Conservation (phyloP, 495 filamentous ascomycete species). For the Daldinia concentrica region DNA sequence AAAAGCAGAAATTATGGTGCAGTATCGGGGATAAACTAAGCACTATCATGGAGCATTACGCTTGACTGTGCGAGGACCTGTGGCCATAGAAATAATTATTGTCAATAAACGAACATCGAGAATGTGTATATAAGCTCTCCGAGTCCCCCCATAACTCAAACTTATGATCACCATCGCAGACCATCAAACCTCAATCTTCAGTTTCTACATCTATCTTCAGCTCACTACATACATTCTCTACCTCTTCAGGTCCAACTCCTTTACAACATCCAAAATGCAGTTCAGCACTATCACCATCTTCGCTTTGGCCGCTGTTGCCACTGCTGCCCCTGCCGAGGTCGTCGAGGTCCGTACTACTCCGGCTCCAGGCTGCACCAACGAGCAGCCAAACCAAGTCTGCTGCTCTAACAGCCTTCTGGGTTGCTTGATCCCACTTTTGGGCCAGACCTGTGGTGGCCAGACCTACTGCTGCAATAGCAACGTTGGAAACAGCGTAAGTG, state of each 20-base stretch:
- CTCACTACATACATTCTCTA: conserved; percentile 17
- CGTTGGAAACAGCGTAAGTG: conserved; percentile 15
- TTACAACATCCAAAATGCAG: conserved; percentile 39
- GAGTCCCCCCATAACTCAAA: conserved; percentile 12
- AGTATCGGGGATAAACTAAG: conserved; percentile 1
- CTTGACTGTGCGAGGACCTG: conserved; percentile 16
- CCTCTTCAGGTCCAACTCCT: conserved; percentile 8
- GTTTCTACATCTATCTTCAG: conserved; percentile 23
- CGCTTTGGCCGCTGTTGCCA: conserved; percentile 39
- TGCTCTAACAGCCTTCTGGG: conserved; percentile 19
- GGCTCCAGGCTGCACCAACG: conserved; percentile 31
- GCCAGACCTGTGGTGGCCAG: conserved; percentile 26
- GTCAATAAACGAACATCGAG: not conserved
- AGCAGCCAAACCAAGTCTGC: conserved; percentile 34
- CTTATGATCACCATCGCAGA: conserved; percentile 29
- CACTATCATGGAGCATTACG: not conserved
- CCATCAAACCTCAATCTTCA: conserved; percentile 27
- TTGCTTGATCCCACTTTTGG: too few species aligned
- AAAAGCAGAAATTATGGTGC: conserved; percentile 18
- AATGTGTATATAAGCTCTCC: conserved; percentile 24
- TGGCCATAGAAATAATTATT: not conserved
- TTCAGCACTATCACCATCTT: conserved; percentile 36
- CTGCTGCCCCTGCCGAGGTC: conserved; percentile 33
- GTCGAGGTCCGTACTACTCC: conserved; percentile 21
- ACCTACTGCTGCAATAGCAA: conserved; percentile 34